phyloP scores from a whole-genome alignment of 306 rosid species.

The Sesbania bispinosa region DNA sequence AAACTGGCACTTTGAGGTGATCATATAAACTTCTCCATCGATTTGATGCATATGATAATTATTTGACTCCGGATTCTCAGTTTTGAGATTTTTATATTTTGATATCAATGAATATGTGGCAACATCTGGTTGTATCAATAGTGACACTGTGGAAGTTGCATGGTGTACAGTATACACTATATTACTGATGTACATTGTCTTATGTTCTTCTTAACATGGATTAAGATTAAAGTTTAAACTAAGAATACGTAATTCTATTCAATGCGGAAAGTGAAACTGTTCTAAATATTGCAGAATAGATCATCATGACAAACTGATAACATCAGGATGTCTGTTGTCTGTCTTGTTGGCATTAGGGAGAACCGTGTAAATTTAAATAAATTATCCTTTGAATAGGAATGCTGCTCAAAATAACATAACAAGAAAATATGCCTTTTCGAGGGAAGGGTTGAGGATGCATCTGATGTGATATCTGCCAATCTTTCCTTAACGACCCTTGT shows the following conservation, averaged over 20 bases:
- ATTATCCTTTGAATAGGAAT: too few relatives aligned
- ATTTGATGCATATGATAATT: background rate
- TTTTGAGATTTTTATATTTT: background rate
- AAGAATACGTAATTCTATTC: background rate
- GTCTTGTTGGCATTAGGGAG: background rate
- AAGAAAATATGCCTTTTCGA: too few relatives aligned
- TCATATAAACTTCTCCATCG: background rate
- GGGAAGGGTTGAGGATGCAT: too few relatives aligned
- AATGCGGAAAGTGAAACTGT: background rate
- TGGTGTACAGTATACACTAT: background rate
- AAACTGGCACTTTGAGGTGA: background rate
- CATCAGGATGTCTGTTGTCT: background rate
- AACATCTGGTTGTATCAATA: background rate
- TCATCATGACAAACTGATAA: background rate
- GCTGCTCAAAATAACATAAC: background rate
- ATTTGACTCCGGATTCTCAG: background rate
- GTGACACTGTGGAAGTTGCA: background rate
- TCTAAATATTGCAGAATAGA: background rate
- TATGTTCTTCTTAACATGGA: background rate
- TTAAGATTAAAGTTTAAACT: too few relatives aligned
- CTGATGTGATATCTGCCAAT: too few relatives aligned
- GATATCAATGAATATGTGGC: conserved; percentile 1
- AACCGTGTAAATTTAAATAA: background rate
- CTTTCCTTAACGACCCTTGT: too few relatives aligned
- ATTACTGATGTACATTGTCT: background rate